Conservation (phyloP, 148 eudicot genomes). For the Mesembryanthemum crystallinum region DNA sequence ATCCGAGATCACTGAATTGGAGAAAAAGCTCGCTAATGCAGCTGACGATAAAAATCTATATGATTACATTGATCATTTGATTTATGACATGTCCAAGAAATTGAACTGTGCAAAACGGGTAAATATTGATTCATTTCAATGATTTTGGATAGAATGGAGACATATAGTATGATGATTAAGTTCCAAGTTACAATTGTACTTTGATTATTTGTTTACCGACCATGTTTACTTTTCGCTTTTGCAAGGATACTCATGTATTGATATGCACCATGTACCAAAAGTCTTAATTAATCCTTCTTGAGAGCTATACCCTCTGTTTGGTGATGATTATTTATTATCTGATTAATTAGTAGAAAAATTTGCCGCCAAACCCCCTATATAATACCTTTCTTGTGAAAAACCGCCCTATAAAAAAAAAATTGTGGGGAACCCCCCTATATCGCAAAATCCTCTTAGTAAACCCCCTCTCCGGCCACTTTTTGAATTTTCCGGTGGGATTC, state of each 20-base stretch:
- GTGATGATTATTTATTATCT: background rate
- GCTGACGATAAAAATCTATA: slow-evolving; percentile 19
- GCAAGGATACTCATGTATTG: background rate
- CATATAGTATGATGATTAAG: background rate
- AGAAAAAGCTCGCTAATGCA: slow-evolving; percentile 23
- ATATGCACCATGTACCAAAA: background rate
- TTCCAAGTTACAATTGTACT: background rate
- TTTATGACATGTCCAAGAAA: slow-evolving; percentile 30
- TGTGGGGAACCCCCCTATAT: too few relatives aligned
- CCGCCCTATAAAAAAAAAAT: too few relatives aligned
- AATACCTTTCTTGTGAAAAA: too few relatives aligned
- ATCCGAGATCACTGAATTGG: slow-evolving; percentile 25
- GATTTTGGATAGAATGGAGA: slow-evolving; percentile 2
- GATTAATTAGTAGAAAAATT: too few relatives aligned
- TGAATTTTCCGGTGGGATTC: too few relatives aligned
- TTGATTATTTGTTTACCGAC: too few relatives aligned
- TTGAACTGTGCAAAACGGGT: slow-evolving; percentile 49
- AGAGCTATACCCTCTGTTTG: background rate
- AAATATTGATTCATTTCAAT: background rate
- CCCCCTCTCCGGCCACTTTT: too few relatives aligned
- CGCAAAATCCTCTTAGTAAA: too few relatives aligned
- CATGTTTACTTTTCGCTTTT: background rate
- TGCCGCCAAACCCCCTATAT: too few relatives aligned
- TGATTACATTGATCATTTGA: slow-evolving; percentile 20
- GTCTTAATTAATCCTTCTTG: background rate